phyloP scores from a whole-genome alignment of 441 rosid genomes.

The Gossypium davidsonii region DNA sequence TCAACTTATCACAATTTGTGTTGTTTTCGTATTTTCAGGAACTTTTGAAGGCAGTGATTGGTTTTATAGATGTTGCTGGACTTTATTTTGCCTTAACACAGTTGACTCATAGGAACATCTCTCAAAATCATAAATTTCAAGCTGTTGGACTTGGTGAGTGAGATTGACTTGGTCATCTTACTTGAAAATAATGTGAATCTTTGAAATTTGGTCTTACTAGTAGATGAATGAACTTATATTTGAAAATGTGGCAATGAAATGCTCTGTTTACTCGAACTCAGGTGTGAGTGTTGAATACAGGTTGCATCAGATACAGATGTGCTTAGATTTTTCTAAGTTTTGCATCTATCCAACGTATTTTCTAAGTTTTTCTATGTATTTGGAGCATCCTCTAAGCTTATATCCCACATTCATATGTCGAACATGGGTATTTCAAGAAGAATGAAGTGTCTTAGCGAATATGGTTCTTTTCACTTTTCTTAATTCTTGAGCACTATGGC shows the following conservation, averaged over 20 bases:
- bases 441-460: no score
- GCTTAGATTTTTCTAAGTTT: no score
- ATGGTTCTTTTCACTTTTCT: not conserved
- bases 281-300: no score
- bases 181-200: not conserved
- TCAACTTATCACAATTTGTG: not conserved
- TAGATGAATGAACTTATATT: no score
- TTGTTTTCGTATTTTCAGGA: slow-evolving; percentile 40
- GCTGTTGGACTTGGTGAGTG: slow-evolving; percentile 91
- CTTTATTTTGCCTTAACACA: slow-evolving; percentile 80
- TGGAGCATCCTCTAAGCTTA: no score
- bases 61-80: slow-evolving; percentile 90
- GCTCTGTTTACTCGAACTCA: no score
- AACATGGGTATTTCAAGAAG: no score
- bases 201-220: not conserved
- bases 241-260: no score
- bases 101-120: slow-evolving; percentile 84
- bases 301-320: no score
- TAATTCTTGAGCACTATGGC: not conserved
- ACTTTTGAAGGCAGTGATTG: slow-evolving; percentile 76
- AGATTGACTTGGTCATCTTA: slow-evolving; percentile 2
- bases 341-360: no score
- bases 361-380: no score
- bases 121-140: slow-evolving; percentile 91
- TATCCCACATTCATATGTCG: no score